A percentile compares a stretch with the other conserved stretches of the same genome.
Evolutionary conservation across 2,329 filamentous ascomycete species (phyloP).

Genomic region (Phaeoacremonium minimum): DNA sequence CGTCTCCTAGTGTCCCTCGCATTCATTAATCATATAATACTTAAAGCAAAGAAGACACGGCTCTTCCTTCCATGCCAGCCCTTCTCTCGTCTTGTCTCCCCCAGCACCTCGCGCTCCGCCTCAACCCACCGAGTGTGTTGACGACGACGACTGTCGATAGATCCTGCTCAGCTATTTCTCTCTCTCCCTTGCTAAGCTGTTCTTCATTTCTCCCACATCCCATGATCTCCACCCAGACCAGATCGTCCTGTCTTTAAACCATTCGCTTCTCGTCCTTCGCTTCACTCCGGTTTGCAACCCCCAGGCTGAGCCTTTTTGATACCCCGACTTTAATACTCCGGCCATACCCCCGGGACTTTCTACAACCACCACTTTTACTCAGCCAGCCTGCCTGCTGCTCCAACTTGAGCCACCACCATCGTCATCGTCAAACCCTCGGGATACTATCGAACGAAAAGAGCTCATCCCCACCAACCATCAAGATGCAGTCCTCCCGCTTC

Average conservation of each 20-base stretch:
- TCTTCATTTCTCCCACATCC: too few relatives aligned
- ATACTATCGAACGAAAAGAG: constrained; percentile 3
- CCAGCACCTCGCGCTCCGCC: not conserved
- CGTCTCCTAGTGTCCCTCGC: too few relatives aligned
- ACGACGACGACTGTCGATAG: too few relatives aligned
- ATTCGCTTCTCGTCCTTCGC: constrained; percentile 8
- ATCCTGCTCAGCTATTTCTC: too few relatives aligned
- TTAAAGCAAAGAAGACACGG: not conserved
- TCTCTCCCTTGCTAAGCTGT: not conserved
- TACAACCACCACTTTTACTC: not conserved
- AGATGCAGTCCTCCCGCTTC: constrained; percentile 45
- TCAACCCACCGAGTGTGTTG: not conserved
- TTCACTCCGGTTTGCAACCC: constrained; percentile 5
- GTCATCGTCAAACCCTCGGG: not conserved
- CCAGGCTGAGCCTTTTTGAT: constrained; percentile 12
- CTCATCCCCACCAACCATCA: constrained; percentile 13
- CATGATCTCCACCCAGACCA: constrained; percentile 10
- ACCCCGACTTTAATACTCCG: constrained; percentile 3
- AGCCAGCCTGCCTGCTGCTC: not conserved
- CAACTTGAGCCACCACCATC: too few relatives aligned
- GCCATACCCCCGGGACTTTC: not conserved
- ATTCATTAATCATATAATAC: not conserved
- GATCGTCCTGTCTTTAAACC: constrained; percentile 9
- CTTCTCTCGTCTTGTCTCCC: not conserved
- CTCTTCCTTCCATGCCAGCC: not conserved